Percentiles rank a stretch among this genome's conserved stretches.
Conservation (phyloP, 1,139 yeast species). For the Hanseniaspora uvarum region DNA sequence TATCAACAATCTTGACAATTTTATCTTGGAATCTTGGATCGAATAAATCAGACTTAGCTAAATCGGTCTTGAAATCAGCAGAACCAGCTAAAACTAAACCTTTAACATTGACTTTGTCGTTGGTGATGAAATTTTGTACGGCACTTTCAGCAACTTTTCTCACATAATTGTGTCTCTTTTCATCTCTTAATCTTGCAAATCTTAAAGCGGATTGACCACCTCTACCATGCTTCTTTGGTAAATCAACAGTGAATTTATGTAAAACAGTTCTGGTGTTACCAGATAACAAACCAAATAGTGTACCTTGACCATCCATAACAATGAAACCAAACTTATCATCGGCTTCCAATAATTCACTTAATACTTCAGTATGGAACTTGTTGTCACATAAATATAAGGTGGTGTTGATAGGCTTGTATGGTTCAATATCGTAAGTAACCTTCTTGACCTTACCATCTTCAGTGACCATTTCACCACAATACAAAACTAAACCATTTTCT, state of each 20-base stretch:
- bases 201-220: slow-evolving; percentile 99
- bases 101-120: slow-evolving; percentile 84
- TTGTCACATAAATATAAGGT: slow-evolving; percentile 92
- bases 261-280: slow-evolving; percentile 95
- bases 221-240: slow-evolving; percentile 99
- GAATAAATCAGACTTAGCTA: slow-evolving; percentile 83
- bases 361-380: slow-evolving; percentile 95
- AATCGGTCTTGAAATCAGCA: slow-evolving; percentile 94
- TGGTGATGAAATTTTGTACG: slow-evolving; percentile 87
- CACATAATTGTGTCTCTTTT: slow-evolving; percentile 95
- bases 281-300: slow-evolving; percentile 87
- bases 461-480: slow-evolving; percentile 96
- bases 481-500: slow-evolving; percentile 83
- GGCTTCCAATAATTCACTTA: slow-evolving; percentile 82
- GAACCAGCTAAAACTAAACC: slow-evolving; percentile 97
- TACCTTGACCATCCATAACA: slow-evolving; percentile 98
- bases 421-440: slow-evolving; percentile 89
- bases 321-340: slow-evolving; percentile 96
- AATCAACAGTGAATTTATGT: slow-evolving; percentile 92
- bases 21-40: slow-evolving; percentile 80
- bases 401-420: slow-evolving; percentile 96
- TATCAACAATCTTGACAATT: slow-evolving; percentile 85
- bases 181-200: slow-evolving; percentile 97
- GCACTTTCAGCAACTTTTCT: slow-evolving; percentile 98
- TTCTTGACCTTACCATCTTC: slow-evolving; percentile 96